phyloP scores from a whole-genome alignment of 169 alveolate genomes.

The Cryptosporidium andersoni region DNA sequence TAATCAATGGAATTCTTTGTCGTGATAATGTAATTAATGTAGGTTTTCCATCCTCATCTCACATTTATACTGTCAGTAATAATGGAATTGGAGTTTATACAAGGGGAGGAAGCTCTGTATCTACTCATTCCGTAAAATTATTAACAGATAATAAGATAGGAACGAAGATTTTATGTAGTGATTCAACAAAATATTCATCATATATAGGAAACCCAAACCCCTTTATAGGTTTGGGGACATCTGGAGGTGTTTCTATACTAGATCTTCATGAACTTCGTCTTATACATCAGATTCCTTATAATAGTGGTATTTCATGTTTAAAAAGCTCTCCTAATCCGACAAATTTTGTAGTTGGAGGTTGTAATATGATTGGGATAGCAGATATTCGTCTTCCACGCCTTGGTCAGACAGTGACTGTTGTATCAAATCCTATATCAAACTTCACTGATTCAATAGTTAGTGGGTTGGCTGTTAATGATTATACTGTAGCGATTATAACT shows the following conservation, averaged over 20 bases:
- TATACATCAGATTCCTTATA: slow-evolving; percentile 43
- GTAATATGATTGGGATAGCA: slow-evolving; percentile 53
- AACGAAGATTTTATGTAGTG: slow-evolving; percentile 33
- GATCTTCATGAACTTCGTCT: slow-evolving; percentile 48
- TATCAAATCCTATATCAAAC: not conserved
- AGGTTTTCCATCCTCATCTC: slow-evolving; percentile 64
- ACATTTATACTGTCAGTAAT: slow-evolving; percentile 44
- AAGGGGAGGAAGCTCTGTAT: slow-evolving; percentile 64
- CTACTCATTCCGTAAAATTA: slow-evolving; percentile 12
- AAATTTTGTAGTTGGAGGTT: slow-evolving; percentile 55
- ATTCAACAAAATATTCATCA: slow-evolving; percentile 37
- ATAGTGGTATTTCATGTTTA: slow-evolving; percentile 38
- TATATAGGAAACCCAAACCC: slow-evolving; percentile 15
- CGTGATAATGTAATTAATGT: slow-evolving; percentile 51
- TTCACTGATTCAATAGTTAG: slow-evolving; percentile 19
- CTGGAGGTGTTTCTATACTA: slow-evolving; percentile 59
- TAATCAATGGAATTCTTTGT: not conserved
- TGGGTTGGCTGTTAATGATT: slow-evolving; percentile 51
- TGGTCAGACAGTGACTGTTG: slow-evolving; percentile 47
- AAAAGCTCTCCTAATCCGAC: slow-evolving; percentile 25
- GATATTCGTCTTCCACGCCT: slow-evolving; percentile 49
- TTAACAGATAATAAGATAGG: slow-evolving; percentile 12
- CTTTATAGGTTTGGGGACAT: slow-evolving; percentile 57
- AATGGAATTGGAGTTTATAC: slow-evolving; percentile 61
- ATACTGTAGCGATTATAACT: slow-evolving; percentile 56